Base-by-base conservation (phyloP, 179 eudicot genomes). In the Dionaea muscipula region DNA sequence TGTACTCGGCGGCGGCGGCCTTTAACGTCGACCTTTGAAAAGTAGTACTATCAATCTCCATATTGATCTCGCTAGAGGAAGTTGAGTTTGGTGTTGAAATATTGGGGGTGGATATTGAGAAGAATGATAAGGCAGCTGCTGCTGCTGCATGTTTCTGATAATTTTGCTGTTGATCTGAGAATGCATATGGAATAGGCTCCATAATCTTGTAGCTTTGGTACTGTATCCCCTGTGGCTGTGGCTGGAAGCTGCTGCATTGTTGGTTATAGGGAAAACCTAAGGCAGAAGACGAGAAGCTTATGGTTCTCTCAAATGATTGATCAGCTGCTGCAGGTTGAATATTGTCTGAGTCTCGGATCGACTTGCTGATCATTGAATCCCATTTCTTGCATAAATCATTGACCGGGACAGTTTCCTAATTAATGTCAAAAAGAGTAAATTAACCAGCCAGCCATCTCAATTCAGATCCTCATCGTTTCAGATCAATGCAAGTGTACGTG, bases 331-430 rank as follows among this genome's bases (percentile, higher is more conserved):
- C n/a, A n/a, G n/a, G n/a, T n/a, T n/a, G n/a, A n/a, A n/a, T n/a
- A n/a, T n/a, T n/a, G n/a, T n/a, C n/a, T n/a, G n/a, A n/a, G n/a
- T n/a, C n/a, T n/a, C n/a, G 60, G 74, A 59, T 53, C 36, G 76
- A 57, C 54, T 44, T 64, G 61, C 74, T n/a, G n/a, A n/a, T n/a
- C 72, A 49, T 59, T 63, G 55, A 73, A 61, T 75, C 78, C 86
- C 91, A 80, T 68, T 74, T 78, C 37, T 68, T 68, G 61, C 75
- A 64, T 13, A 83, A 63, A 53, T 77, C 71, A 46, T 58, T 61
- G 52, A 68, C 76, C 50, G 77, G 65, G 53, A 67, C 53, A 45
- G 55, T 59, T 6, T 73, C 82, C 90, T 83, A 61, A 33, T 65
- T 20, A 9, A 16, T 11, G 3, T 10, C 12, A 25, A 25, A 26